These are phyloP conservation scores for Elaphomyces granulatus DNA, from an alignment of 495 filamentous ascomycete species.

Conservation along the genomic window DNA sequence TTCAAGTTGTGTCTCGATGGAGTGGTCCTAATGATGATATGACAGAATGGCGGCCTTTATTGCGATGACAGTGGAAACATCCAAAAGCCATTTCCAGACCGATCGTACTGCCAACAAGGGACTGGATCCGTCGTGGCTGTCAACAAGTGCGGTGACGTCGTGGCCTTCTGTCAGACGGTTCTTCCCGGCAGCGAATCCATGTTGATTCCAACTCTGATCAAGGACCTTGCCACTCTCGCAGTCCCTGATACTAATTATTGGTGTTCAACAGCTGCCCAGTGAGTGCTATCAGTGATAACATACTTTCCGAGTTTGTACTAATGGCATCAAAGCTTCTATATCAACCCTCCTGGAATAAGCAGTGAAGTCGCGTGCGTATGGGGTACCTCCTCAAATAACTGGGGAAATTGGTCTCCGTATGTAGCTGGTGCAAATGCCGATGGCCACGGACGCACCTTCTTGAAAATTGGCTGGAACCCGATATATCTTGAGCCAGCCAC, in stretches of 20 bases:
- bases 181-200: slow-evolving; percentile 79
- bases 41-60: slow-evolving; percentile 61
- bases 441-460: slow-evolving; percentile 46
- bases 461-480: slow-evolving; percentile 73
- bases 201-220: slow-evolving; percentile 64
- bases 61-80: slow-evolving; percentile 54
- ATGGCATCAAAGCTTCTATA: slow-evolving; percentile 44
- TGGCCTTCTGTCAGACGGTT: slow-evolving; percentile 74
- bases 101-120: slow-evolving; percentile 58
- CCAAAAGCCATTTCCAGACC: slow-evolving; percentile 54
- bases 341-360: slow-evolving; percentile 58
- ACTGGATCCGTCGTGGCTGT: slow-evolving; percentile 46
- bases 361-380: slow-evolving; percentile 52
- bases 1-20: not conserved
- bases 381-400: slow-evolving; percentile 47
- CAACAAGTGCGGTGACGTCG: slow-evolving; percentile 45
- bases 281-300: slow-evolving; percentile 11
- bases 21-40: slow-evolving; percentile 12
- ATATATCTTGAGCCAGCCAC: slow-evolving; percentile 47
- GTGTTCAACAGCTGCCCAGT: slow-evolving; percentile 63
- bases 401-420: slow-evolving; percentile 72
- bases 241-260: slow-evolving; percentile 61
- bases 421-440: slow-evolving; percentile 66
- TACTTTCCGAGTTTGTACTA: not conserved
- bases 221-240: slow-evolving; percentile 40